Conservation (phyloP, 495 filamentous ascomycete species). For the Penicillium daleae region DNA sequence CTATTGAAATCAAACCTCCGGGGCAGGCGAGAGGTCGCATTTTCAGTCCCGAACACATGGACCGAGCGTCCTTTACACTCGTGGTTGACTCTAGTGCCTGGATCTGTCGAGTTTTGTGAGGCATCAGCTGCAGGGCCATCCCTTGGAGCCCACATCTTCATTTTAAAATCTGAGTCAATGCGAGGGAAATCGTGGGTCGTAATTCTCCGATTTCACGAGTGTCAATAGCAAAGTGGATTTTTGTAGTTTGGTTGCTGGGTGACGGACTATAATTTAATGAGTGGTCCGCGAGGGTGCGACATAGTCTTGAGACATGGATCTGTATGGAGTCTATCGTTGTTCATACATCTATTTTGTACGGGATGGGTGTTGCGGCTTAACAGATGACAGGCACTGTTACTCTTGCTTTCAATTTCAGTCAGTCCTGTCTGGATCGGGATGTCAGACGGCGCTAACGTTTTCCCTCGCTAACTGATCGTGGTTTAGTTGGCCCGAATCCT, state of each 20-base stretch:
- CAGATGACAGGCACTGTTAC: not conserved
- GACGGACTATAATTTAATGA: conserved; percentile 1
- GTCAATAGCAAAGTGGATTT: conserved; percentile 14
- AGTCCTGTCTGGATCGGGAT: not conserved
- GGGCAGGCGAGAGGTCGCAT: conserved; percentile 8
- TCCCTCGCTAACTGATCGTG: not conserved
- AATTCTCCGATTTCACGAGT: conserved; percentile 32
- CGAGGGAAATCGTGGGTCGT: conserved; percentile 28
- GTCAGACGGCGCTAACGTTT: conserved; percentile 1
- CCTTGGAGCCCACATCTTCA: conserved; percentile 22
- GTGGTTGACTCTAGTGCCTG: not conserved
- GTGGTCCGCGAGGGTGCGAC: conserved; percentile 12
- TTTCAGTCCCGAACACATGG: conserved; percentile 26
- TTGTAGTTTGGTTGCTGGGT: not conserved
- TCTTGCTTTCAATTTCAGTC: too few species aligned
- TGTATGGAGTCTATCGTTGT: not conserved
- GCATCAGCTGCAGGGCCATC: conserved; percentile 21
- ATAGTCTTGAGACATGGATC: not conserved
- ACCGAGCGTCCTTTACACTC: conserved; percentile 23
- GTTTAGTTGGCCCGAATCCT: not conserved
- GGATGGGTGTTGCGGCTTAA: too few species aligned
- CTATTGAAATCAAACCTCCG: not conserved
- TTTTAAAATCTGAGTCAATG: conserved; percentile 27
- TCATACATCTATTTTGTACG: not conserved
- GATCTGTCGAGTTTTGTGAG: conserved; percentile 14